Evolutionary conservation across 2,329 filamentous ascomycete genomes (phyloP), one percentile per base, ranked within the genome.

Genomic region (Leptographium wingfieldii): DNA sequence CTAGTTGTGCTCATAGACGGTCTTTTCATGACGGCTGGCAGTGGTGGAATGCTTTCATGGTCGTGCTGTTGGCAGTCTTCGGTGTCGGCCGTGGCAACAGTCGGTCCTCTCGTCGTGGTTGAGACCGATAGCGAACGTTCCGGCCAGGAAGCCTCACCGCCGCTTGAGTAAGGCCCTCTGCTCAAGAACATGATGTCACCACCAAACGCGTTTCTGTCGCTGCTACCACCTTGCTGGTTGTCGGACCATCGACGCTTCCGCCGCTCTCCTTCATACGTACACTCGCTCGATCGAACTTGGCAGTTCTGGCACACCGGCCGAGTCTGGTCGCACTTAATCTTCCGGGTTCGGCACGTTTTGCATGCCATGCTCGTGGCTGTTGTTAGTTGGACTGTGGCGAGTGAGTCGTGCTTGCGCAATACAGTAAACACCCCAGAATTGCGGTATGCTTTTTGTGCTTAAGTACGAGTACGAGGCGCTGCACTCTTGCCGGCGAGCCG

Each of bases 291-390:
- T 9, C 59, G 51, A 1, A 53, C 12, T 33, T 53, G 51, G 61
- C 61, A 64, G 53, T 59, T 61, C 46, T 59, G 56, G 55, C 62
- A 64, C 11, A 52, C 55, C 43, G 62, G 62, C 57, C 57, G 60
- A 3, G 61, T 61, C 22, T 52, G 57, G 52, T 59, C 57, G 52
- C 57, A 59, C 57, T 55, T 59, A 52, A 59, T 49, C 40, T 60
- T 60, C 38, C 62, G 58, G 35, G 40, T 56, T 2, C 62, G 57
- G 40, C 62, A 64, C 19, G 58, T 56, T 14, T 57, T 55, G 51
- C 62, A 64, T 49, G 58, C 54, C 58, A 60, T 60, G 48, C 48
- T 35, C 46, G 22, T 22, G 27, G 46, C 10, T 5, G 46, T 49
- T n/a, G 19, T 49, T n/a, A 49, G 22, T 49, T 10, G 5, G 22